These are phyloP conservation scores for Monosporascus sp. DNA, from an alignment of 2,329 filamentous ascomycete species.

Conservation along the genomic window DNA sequence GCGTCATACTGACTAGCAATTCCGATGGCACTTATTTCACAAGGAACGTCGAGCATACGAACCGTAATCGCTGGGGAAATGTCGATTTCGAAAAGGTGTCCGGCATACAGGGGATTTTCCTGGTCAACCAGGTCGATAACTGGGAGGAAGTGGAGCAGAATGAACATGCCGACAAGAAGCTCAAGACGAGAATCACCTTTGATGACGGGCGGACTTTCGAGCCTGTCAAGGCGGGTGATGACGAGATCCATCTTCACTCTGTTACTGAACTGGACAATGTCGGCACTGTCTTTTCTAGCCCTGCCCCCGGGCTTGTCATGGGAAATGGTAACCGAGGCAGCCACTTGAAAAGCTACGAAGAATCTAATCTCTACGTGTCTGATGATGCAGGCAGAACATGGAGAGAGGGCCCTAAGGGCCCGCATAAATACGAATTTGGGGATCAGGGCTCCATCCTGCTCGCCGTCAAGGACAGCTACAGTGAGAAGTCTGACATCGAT, in stretches of 20 bases:
- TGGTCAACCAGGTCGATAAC: conserved; percentile 88
- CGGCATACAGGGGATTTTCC: conserved; percentile 84
- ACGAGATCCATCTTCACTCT: conserved; percentile 81
- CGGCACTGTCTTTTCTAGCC: conserved; percentile 87
- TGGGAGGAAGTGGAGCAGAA: conserved; percentile 63
- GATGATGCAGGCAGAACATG: conserved; percentile 87
- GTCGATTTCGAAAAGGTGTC: conserved; percentile 96
- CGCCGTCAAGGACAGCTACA: conserved; percentile 74
- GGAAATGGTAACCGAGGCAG: conserved; percentile 87
- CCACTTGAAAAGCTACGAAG: conserved; percentile 60
- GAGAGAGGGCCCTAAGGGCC: conserved; percentile 67
- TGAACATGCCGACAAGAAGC: conserved; percentile 54
- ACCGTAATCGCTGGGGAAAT: conserved; percentile 67
- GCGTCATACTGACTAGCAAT: conserved; percentile 89
- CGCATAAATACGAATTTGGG: conserved; percentile 94
- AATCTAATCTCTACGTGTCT: conserved; percentile 81
- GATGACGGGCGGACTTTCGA: conserved; percentile 90
- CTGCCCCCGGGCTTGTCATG: conserved; percentile 89
- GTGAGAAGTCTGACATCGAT: conserved; percentile 52
- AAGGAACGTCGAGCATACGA: conserved; percentile 86
- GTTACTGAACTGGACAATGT: conserved; percentile 79
- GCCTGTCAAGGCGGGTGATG: conserved; percentile 60
- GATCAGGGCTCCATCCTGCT: conserved; percentile 87
- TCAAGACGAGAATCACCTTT: conserved; percentile 83
- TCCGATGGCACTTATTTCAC: conserved; percentile 97